Base-by-base conservation (phyloP, 495 filamentous ascomycete genomes). In the Bombardia bombarda region DNA sequence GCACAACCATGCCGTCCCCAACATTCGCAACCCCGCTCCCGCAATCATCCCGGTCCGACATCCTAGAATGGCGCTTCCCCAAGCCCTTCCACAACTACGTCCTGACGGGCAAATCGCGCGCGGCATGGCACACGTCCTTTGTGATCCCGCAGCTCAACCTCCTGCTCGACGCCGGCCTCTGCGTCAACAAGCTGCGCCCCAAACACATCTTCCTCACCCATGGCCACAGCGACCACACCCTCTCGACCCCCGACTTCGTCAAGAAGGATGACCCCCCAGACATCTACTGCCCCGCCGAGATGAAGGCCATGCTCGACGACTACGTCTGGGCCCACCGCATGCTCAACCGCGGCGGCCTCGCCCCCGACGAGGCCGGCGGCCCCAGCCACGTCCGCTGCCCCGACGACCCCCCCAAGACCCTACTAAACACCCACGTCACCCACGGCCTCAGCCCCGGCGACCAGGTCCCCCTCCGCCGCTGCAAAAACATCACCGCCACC, bases 41-140 rank as follows among this genome's bases (percentile, higher is more conserved):
- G 7, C 61, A 65, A 18, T 57, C 60, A 10, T 16, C 44, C 9
- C 60, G 58, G n/a, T 67, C 61, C 38, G 52, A 58, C 4, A 53
- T 62, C 21, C 49, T 67, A 12, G 58, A 63, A 32, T 67, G 62
- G 61, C 37, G 50, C 13, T 60, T 67, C 45, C 63, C 63, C 19
- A 53, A 51, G n/a, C 62, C 63, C 0, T 60, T 53, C 51, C 43
- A 52, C 21, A 42, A 59, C 46, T 55, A 57, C 40, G 46, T 57
- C 24, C 55, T 67, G 3, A 63, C 58, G 12, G 63, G 63, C 24
- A 50, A 51, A 9, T 67, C 63, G 1, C 60, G 63, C 20, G 63
- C 63, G 2, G 63, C 63, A 23, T 67, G 63, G 63, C 63, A 67
- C 55, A 67, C 63, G 13, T 67, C 63, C 7, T 67, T 67, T 35